Percentiles rank a stretch among this genome's conserved stretches.
These are phyloP conservation scores for Suillus discolor DNA, from an alignment of 768 basidiomycete species.

Conservation along the genomic window DNA sequence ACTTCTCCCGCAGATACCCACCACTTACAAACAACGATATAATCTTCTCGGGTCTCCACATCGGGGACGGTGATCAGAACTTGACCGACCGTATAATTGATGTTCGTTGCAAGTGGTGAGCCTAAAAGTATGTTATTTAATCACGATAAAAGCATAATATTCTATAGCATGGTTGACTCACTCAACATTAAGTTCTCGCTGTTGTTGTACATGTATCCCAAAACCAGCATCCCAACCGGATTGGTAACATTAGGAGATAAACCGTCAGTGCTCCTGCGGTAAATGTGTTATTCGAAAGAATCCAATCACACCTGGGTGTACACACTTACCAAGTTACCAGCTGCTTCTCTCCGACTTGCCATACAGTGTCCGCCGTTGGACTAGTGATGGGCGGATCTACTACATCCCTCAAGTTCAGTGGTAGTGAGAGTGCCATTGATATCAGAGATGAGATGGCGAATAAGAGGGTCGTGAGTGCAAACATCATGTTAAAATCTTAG, in stretches of 20 bases:
- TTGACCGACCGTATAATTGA: conserved; percentile 34
- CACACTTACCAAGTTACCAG: conserved; percentile 53
- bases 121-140: conserved; percentile 20
- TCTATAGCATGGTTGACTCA: conserved; percentile 14
- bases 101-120: conserved; percentile 37
- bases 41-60: conserved; percentile 32
- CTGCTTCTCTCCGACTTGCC: conserved; percentile 45
- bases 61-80: conserved; percentile 37
- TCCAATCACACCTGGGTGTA: conserved; percentile 31
- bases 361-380: conserved; percentile 43
- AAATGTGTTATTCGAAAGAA: conserved; percentile 47
- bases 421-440: conserved; percentile 30
- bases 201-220: conserved; percentile 25
- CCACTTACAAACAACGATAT: conserved; percentile 41
- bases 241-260: conserved; percentile 33
- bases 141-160: conserved; percentile 12
- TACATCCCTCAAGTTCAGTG: conserved; percentile 44
- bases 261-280: conserved; percentile 18
- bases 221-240: conserved; percentile 33
- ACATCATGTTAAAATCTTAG: neutral
- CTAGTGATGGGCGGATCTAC: conserved; percentile 49
- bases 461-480: conserved; percentile 25
- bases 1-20: neutral
- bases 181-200: conserved; percentile 35
- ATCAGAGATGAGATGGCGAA: conserved; percentile 24